Conservation (phyloP, 148 eudicot genomes). For the Salicornia ramosissima region DNA sequence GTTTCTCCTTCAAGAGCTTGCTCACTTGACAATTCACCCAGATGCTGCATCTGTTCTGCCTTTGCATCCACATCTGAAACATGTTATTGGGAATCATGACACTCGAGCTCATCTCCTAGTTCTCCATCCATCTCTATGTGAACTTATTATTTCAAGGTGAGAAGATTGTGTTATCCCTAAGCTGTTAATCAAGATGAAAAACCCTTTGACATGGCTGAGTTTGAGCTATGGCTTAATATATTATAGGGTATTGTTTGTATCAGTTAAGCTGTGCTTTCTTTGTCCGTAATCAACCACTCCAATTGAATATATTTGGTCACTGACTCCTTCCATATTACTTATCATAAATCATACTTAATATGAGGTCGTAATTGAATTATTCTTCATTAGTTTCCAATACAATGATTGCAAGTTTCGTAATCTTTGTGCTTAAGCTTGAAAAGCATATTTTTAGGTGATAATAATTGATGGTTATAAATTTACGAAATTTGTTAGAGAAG, state of each 20-base stretch:
- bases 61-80: conserved; percentile 48
- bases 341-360: neutral
- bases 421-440: no score
- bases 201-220: neutral
- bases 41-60: conserved; percentile 69
- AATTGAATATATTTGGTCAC: neutral
- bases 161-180: conserved; percentile 2
- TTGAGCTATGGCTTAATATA: neutral
- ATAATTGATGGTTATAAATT: neutral
- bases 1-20: conserved; percentile 76
- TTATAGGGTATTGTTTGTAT: neutral
- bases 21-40: conserved; percentile 57
- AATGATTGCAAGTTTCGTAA: neutral
- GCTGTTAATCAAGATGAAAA: neutral
- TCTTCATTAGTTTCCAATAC: neutral
- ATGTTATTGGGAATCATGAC: conserved; percentile 31
- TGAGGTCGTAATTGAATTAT: neutral
- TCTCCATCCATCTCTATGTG: conserved; percentile 79
- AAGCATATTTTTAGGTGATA: neutral
- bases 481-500: neutral
- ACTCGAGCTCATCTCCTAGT: conserved; percentile 67
- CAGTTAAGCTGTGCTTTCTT: conserved; percentile 1
- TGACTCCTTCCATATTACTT: neutral
- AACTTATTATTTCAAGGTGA: conserved; percentile 93
- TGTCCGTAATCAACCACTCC: neutral